A percentile compares a stretch with the other conserved stretches of the same genome.
These are phyloP conservation scores for Solanum hybrid DNA, from an alignment of 305 asterid genomes.

Conservation along the genomic window DNA sequence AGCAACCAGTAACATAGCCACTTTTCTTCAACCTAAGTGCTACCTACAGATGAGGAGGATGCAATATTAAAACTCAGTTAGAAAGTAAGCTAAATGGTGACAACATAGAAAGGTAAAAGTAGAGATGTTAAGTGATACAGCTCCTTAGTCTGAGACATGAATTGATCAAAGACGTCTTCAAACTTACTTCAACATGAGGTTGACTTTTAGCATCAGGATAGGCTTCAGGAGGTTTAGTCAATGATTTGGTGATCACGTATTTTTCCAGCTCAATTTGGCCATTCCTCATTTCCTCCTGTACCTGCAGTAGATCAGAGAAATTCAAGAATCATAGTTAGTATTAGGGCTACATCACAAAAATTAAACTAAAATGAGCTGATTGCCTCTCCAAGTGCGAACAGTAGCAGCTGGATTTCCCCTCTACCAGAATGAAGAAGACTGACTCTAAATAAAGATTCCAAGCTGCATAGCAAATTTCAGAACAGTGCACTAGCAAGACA, in stretches of 20 bases:
- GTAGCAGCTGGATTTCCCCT: not conserved
- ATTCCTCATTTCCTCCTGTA: constrained; percentile 84
- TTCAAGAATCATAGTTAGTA: not conserved
- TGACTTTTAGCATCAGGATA: constrained; percentile 93
- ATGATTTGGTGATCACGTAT: constrained; percentile 79
- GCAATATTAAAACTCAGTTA: constrained; percentile 6
- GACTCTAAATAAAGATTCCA: not conserved
- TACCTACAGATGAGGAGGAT: constrained; percentile 38
- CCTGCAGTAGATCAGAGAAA: constrained; percentile 33
- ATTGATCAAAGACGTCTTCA: not conserved
- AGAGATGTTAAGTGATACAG: not conserved
- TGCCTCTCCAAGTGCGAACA: not conserved
- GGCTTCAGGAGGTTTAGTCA: constrained; percentile 94
- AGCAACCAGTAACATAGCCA: constrained; percentile 80
- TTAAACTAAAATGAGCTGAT: not conserved
- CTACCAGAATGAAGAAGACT: not conserved
- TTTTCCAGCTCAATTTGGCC: constrained; percentile 85
- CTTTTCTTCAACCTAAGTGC: constrained; percentile 84
- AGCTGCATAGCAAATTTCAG: not conserved
- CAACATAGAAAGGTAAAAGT: not conserved
- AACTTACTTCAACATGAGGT: constrained; percentile 93
- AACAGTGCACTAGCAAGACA: not conserved
- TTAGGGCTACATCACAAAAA: not conserved
- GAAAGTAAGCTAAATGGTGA: not conserved
- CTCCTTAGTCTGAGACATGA: not conserved